phyloP scores from a whole-genome alignment of 306 rosid species.

The Prosopis cineraria region DNA sequence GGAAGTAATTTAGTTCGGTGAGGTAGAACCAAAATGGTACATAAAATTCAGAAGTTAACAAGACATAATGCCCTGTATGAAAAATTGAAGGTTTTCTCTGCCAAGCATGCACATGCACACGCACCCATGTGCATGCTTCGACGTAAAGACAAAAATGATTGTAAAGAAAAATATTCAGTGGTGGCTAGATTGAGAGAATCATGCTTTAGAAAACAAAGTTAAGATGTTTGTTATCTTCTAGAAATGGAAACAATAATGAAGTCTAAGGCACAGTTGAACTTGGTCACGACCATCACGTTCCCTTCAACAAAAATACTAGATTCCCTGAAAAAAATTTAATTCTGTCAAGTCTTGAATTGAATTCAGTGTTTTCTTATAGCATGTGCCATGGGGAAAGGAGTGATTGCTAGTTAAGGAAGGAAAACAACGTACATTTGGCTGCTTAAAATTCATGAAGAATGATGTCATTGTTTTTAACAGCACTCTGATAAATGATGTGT shows the following conservation, averaged over 20 bases:
- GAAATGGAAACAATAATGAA: background rate
- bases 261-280: background rate
- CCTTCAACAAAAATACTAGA: background rate
- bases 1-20: constrained; percentile 3
- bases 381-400: background rate
- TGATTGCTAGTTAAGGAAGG: background rate
- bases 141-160: background rate
- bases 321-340: background rate
- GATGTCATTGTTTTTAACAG: background rate
- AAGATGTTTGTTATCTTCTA: background rate
- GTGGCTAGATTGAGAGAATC: background rate
- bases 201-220: background rate
- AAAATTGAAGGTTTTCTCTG: background rate
- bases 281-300: background rate
- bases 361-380: background rate
- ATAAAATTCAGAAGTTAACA: background rate
- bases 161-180: background rate
- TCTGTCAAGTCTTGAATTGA: background rate
- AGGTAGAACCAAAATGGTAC: background rate
- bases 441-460: background rate
- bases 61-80: background rate
- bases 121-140: background rate
- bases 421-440: background rate
- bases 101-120: background rate
- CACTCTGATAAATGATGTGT: background rate